A percentile compares a stretch with the other conserved stretches of the same genome.
phyloP scores from a whole-genome alignment of 129 eudicot genomes.

The Smallanthus sonchifolius region DNA sequence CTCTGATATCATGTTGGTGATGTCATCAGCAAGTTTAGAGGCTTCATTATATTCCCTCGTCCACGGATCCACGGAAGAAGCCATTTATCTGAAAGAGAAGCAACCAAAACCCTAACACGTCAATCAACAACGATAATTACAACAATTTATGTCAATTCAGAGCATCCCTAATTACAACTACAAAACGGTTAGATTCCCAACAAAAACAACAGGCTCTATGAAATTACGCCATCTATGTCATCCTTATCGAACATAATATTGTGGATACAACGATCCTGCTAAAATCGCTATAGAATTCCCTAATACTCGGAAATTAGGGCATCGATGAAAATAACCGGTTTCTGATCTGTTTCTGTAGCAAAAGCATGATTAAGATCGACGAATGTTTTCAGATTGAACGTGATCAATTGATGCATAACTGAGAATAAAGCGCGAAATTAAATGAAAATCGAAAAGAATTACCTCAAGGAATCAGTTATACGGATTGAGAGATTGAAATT shows the following conservation, averaged over 20 bases:
- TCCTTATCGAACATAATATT: neutral
- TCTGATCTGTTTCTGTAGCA: neutral
- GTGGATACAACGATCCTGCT: neutral
- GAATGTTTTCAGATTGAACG: neutral
- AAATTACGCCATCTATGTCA: neutral
- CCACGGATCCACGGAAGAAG: conserved; percentile 69
- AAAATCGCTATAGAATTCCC: neutral
- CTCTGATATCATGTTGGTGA: conserved; percentile 69
- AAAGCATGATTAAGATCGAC: neutral
- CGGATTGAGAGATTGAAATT: conserved; percentile 3
- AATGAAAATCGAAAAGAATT: neutral
- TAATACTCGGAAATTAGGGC: conserved; percentile 13
- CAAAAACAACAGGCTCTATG: neutral
- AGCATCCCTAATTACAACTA: neutral
- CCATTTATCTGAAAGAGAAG: conserved; percentile 43
- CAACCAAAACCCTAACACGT: conserved; percentile 13
- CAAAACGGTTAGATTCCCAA: neutral
- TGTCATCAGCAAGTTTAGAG: conserved; percentile 71
- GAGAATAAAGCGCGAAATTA: neutral
- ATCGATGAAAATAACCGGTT: neutral
- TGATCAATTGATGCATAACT: neutral
- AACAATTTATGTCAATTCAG: neutral
- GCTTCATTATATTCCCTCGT: conserved; percentile 72
- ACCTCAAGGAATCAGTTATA: conserved; percentile 24
- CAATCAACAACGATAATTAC: neutral